Evolutionary conservation across 1,284 basidiomycete species (phyloP).

Genomic region (Moniliophthora roreri): DNA sequence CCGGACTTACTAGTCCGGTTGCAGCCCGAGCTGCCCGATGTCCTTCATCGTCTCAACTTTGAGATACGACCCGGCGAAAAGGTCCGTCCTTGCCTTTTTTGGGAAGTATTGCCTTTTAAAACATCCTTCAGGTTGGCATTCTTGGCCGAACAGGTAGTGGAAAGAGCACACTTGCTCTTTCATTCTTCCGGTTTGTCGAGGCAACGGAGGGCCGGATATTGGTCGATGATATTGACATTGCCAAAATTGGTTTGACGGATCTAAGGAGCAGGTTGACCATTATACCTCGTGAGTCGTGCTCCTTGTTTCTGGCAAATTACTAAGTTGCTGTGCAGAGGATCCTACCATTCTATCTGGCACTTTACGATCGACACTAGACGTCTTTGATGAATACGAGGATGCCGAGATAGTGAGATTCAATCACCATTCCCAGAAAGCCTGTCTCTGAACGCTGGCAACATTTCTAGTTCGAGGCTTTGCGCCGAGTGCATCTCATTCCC

Average conservation of each 20-base stretch:
- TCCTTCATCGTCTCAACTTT: slow-evolving; percentile 84
- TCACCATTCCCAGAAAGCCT: neutral
- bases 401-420: slow-evolving; percentile 69
- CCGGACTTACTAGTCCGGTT: slow-evolving; percentile 6
- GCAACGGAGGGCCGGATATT: slow-evolving; percentile 80
- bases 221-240: slow-evolving; percentile 88
- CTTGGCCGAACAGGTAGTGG: slow-evolving; percentile 89
- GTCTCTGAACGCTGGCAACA: slow-evolving; percentile 6
- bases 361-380: slow-evolving; percentile 86
- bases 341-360: slow-evolving; percentile 89
- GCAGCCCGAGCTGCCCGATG: slow-evolving; percentile 81
- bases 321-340: slow-evolving; percentile 82
- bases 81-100: slow-evolving; percentile 28
- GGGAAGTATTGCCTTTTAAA: neutral
- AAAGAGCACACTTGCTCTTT: slow-evolving; percentile 88
- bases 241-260: slow-evolving; percentile 85
- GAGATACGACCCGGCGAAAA: slow-evolving; percentile 76
- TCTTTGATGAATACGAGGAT: slow-evolving; percentile 88
- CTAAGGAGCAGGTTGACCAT: slow-evolving; percentile 86
- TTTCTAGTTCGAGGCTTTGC: slow-evolving; percentile 78
- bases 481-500: slow-evolving; percentile 84
- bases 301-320: neutral
- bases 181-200: slow-evolving; percentile 96
- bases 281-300: slow-evolving; percentile 73
- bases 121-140: slow-evolving; percentile 64